These are phyloP conservation scores for Pistacia integerrima DNA, from an alignment of 345 rosid species.

Conservation along the genomic window DNA sequence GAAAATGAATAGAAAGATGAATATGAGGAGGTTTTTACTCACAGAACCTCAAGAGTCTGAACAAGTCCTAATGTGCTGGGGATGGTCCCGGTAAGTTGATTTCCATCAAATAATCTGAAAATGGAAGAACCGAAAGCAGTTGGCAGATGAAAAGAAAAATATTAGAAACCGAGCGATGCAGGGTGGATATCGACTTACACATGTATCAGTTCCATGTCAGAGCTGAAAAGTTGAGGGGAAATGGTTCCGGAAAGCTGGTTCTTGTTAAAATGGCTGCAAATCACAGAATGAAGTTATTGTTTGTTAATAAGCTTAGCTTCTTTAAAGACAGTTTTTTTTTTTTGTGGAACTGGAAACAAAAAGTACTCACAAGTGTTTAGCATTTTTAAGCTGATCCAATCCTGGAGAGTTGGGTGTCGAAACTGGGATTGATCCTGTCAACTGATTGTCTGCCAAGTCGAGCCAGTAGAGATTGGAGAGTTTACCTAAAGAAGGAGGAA, in stretches of 20 bases:
- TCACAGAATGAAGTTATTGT: conserved; percentile 15
- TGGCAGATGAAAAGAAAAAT: background rate
- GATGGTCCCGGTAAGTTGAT: conserved; percentile 64
- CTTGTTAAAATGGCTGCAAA: conserved; percentile 88
- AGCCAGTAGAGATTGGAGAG: conserved; percentile 83
- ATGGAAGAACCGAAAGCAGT: conserved; percentile 11
- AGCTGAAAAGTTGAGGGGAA: conserved; percentile 61
- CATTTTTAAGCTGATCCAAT: conserved; percentile 69
- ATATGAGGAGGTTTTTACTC: conserved; percentile 43
- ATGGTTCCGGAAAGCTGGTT: conserved; percentile 88
- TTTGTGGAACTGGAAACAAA: background rate
- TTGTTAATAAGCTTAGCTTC: background rate
- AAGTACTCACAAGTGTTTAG: conserved; percentile 84
- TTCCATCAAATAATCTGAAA: conserved; percentile 77
- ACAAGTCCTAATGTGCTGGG: conserved; percentile 68
- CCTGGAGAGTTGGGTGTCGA: conserved; percentile 62
- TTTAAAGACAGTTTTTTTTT: background rate
- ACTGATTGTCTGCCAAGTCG: conserved; percentile 85
- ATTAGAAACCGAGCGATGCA: background rate
- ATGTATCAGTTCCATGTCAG: conserved; percentile 81
- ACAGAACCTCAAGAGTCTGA: conserved; percentile 96
- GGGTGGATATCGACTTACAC: conserved; percentile 54
- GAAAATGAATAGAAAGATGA: background rate
- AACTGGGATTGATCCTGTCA: conserved; percentile 77
- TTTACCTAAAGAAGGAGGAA: conserved; percentile 79